Evolutionary conservation across 148 eudicot species (phyloP).

Genomic region (Simmondsia chinensis): DNA sequence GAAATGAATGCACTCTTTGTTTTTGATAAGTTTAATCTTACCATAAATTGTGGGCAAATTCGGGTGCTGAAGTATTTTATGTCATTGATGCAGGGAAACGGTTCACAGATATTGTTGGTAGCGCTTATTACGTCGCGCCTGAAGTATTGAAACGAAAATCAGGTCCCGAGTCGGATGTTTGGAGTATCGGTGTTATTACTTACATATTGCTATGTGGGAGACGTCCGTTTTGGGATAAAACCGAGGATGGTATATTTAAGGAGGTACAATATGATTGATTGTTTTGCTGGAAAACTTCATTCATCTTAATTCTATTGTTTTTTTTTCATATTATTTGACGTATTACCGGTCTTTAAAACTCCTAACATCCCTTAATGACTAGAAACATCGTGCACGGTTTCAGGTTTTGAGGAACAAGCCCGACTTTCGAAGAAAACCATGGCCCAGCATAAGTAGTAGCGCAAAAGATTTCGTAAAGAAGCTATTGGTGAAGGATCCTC

Average conservation of each 20-base stretch:
- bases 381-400: constrained; percentile 6
- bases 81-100: constrained; percentile 50
- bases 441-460: constrained; percentile 72
- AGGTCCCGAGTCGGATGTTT: constrained; percentile 95
- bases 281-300: no score
- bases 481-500: constrained; percentile 82
- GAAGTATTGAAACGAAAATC: constrained; percentile 93
- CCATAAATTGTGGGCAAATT: not conserved
- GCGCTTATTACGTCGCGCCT: constrained; percentile 98
- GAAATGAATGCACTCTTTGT: no score
- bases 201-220: constrained; percentile 96
- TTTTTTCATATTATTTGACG: no score
- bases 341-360: no score
- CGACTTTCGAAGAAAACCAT: constrained; percentile 91
- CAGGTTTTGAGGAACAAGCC: constrained; percentile 94
- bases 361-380: no score
- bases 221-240: constrained; percentile 98
- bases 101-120: constrained; percentile 88
- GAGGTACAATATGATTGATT: constrained; percentile 47
- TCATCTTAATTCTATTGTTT: no score
- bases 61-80: constrained; percentile 1
- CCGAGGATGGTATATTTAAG: constrained; percentile 95
- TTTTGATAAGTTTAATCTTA: not conserved
- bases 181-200: constrained; percentile 98
- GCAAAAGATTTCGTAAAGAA: constrained; percentile 92